Conservation (phyloP, 2,329 filamentous ascomycete species). For the Domatiomyces catenatus region DNA sequence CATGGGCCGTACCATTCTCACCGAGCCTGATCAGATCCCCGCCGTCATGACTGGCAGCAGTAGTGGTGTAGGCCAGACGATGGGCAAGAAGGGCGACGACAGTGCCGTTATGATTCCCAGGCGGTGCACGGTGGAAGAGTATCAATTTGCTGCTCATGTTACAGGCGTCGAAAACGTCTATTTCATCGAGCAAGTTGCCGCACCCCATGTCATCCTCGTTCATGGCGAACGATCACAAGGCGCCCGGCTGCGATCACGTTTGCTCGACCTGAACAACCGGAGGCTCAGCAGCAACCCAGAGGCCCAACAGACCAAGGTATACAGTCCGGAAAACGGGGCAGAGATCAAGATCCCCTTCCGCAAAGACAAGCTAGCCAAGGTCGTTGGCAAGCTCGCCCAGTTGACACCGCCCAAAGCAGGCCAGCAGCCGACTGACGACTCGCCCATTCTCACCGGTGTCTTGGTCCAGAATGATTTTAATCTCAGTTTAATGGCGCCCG, state of each 20-base stretch:
- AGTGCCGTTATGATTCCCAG: slow-evolving; percentile 83
- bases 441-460: slow-evolving; percentile 65
- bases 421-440: slow-evolving; percentile 30
- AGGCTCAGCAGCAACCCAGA: slow-evolving; percentile 38
- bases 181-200: slow-evolving; percentile 87
- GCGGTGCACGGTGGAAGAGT: slow-evolving; percentile 83
- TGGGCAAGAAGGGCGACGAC: slow-evolving; percentile 49
- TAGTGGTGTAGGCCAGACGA: slow-evolving; percentile 37
- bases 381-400: slow-evolving; percentile 82
- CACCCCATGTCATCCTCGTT: slow-evolving; percentile 89
- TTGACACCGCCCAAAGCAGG: slow-evolving; percentile 49
- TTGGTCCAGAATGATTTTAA: slow-evolving; percentile 97
- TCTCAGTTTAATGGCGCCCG: slow-evolving; percentile 88
- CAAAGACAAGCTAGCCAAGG: slow-evolving; percentile 86
- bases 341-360: slow-evolving; percentile 91
- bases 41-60: slow-evolving; percentile 70
- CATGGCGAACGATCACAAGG: slow-evolving; percentile 97
- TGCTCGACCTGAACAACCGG: slow-evolving; percentile 70
- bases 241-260: slow-evolving; percentile 88
- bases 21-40: slow-evolving; percentile 86
- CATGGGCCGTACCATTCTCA: slow-evolving; percentile 91
- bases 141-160: slow-evolving; percentile 90
- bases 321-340: slow-evolving; percentile 85
- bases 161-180: slow-evolving; percentile 91
- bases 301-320: slow-evolving; percentile 72